Evolutionary conservation across 2,329 filamentous ascomycete genomes (phyloP).

Genomic region (Oidium heveae): DNA sequence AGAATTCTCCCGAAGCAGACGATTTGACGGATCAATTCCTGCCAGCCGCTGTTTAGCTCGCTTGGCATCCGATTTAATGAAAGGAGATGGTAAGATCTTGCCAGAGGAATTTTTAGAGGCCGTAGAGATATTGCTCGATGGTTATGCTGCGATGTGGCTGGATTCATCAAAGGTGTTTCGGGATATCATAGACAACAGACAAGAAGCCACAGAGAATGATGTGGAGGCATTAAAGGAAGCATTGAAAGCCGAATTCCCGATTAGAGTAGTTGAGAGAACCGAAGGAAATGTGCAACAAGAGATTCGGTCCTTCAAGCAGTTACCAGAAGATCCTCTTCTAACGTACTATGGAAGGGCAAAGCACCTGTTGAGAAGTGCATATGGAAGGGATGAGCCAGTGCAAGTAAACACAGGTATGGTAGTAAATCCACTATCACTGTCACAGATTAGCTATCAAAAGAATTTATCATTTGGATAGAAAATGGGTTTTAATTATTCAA

Average conservation of each 20-base stretch:
- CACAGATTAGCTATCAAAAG: no score
- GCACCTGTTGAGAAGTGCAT: background rate
- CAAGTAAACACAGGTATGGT: background rate
- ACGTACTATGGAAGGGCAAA: background rate
- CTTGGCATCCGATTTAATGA: background rate
- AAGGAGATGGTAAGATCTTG: background rate
- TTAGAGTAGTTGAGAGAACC: background rate
- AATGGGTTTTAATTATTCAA: no score
- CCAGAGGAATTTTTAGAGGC: background rate
- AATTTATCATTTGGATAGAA: no score
- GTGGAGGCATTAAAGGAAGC: background rate
- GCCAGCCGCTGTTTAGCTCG: background rate
- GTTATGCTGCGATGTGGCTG: background rate
- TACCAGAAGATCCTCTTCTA: background rate
- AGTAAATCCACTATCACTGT: background rate
- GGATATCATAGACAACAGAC: background rate
- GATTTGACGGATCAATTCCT: background rate
- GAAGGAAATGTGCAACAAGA: background rate
- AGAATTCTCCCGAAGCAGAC: no score
- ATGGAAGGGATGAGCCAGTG: background rate
- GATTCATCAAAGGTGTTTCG: background rate
- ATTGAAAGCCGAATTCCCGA: background rate
- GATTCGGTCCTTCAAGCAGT: background rate
- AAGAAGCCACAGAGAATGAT: background rate
- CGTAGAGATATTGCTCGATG: background rate